Percentiles rank a stretch among this genome's conserved stretches.
phyloP scores from a whole-genome alignment of 345 rosid species.

The Hibiscus mutabilis region DNA sequence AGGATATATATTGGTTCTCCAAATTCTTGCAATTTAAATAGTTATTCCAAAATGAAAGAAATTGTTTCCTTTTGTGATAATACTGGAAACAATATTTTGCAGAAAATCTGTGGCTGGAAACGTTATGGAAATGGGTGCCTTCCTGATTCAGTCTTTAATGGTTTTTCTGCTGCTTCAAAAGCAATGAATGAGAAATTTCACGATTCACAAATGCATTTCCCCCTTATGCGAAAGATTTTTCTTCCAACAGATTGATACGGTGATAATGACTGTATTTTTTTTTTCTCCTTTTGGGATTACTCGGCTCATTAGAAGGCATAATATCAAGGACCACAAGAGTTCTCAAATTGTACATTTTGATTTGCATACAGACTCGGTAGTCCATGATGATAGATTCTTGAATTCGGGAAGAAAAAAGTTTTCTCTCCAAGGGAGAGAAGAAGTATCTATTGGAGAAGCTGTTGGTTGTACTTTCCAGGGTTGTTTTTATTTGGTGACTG shows the following conservation, averaged over 20 bases:
- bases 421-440: conserved; percentile 33
- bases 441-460: conserved; percentile 49
- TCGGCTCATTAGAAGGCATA: conserved; percentile 52
- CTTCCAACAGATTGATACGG: conserved; percentile 50
- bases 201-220: conserved; percentile 30
- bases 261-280: conserved; percentile 54
- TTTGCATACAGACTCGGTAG: conserved; percentile 35
- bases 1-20: conserved; percentile 21
- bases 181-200: conserved; percentile 21
- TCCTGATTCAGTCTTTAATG: conserved; percentile 36
- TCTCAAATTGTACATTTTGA: conserved; percentile 48
- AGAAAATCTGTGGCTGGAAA: conserved; percentile 23
- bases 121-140: conserved; percentile 24
- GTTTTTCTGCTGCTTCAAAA: conserved; percentile 45
- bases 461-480: conserved; percentile 89
- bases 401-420: conserved; percentile 22
- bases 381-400: conserved; percentile 55
- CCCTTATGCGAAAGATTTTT: conserved; percentile 44
- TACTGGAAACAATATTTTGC: conserved; percentile 19
- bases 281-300: conserved; percentile 83
- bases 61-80: conserved; percentile 9
- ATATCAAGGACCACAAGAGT: conserved; percentile 22
- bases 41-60: conserved; percentile 21
- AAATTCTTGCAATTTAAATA: conserved; percentile 17
- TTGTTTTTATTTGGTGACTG: conserved; percentile 71